These are phyloP conservation scores for Phaffomyces thermotolerans DNA, from an alignment of 805 yeast species.

Conservation along the genomic window DNA sequence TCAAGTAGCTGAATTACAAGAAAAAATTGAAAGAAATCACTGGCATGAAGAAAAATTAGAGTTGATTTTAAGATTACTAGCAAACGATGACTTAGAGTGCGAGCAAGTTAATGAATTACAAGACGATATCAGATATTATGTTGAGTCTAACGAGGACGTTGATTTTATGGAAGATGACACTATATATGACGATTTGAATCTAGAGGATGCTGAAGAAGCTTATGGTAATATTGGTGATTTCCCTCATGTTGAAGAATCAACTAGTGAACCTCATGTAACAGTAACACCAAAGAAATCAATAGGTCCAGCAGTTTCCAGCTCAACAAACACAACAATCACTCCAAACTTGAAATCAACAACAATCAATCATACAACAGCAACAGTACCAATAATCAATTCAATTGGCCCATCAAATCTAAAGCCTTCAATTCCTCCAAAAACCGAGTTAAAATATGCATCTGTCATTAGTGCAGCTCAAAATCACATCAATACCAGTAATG, in stretches of 20 bases:
- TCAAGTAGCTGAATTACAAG: conserved; percentile 56
- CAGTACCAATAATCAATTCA: background rate
- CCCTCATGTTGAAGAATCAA: conserved; percentile 9
- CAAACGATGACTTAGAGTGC: conserved; percentile 72
- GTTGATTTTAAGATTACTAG: conserved; percentile 64
- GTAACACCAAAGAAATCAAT: background rate
- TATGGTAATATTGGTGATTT: conserved; percentile 43
- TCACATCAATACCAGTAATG: conserved; percentile 2
- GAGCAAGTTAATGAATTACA: conserved; percentile 68
- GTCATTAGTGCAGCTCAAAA: conserved; percentile 26
- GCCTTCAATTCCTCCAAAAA: conserved; percentile 52
- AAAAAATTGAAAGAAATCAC: conserved; percentile 62
- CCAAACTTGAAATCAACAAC: too few species aligned
- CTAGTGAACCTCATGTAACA: conserved; percentile 9
- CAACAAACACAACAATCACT: too few species aligned
- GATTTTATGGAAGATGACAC: conserved; percentile 93
- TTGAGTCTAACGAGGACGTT: conserved; percentile 87
- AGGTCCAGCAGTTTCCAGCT: background rate
- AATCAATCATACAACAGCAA: too few species aligned
- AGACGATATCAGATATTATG: conserved; percentile 89
- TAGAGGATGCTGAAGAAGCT: conserved; percentile 50
- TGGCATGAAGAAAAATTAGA: conserved; percentile 78
- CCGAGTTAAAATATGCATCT: conserved; percentile 49
- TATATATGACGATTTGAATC: conserved; percentile 78
- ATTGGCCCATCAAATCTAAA: conserved; percentile 26